Evolutionary conservation across 2,329 filamentous ascomycete species (phyloP).

Genomic region (Colletotrichum simmondsii): DNA sequence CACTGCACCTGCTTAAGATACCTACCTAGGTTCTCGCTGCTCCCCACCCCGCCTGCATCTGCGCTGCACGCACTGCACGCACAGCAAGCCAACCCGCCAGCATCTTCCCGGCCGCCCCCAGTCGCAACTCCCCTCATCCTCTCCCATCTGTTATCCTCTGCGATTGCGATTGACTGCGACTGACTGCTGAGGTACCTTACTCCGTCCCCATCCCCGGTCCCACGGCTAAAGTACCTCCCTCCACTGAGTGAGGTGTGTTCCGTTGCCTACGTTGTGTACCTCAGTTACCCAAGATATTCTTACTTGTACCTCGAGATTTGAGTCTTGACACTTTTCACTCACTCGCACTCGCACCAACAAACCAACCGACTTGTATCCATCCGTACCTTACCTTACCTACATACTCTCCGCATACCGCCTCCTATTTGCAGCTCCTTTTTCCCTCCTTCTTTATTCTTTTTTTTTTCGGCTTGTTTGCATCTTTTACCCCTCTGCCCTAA

Average conservation of each 20-base stretch:
- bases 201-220: neutral
- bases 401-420: neutral
- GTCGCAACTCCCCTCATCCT: neutral
- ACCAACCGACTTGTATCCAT: constrained; percentile 1
- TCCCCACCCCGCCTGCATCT: neutral
- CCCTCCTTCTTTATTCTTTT: neutral
- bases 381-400: neutral
- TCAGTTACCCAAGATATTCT: no score
- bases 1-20: neutral
- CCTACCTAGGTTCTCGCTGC: neutral
- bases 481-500: neutral
- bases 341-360: neutral
- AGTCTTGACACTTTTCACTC: constrained; percentile 20
- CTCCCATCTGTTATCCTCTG: neutral
- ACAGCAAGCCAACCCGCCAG: neutral
- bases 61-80: neutral
- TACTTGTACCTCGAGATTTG: no score
- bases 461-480: neutral
- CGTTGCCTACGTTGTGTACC: no score
- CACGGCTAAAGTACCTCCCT: neutral
- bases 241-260: no score
- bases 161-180: neutral
- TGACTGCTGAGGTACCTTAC: neutral
- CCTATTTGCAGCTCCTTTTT: neutral
- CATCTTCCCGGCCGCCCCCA: neutral